Base-by-base conservation (phyloP, 352 stramenopile species). In the Globisporangium parvum region DNA sequence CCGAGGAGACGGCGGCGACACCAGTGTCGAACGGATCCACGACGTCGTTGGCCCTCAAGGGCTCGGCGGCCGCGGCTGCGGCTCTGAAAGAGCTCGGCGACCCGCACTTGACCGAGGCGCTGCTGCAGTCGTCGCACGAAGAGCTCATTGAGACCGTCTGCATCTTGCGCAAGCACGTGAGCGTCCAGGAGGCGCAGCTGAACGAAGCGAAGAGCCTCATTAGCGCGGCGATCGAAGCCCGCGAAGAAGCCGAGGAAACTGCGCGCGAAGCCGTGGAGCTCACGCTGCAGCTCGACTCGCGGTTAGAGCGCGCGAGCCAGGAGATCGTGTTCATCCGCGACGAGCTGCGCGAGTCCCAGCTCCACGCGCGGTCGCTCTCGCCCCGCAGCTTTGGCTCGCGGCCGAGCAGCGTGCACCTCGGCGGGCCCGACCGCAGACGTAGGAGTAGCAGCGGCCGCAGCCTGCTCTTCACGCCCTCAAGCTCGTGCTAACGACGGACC, bases 101-200 rank as follows among this genome's bases (percentile, higher is more conserved):
- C 47, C 73, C 75, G 23, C 55, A 85, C 47, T 65, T 91, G 42
- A 70, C 70, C 0, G 75, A 88, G 33, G 71, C 74, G 45, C 53
- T 90, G 40, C 47, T 80, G 33, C 51, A 67, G 3, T 79, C 77
- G 31, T 63, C 75, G 3, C 77, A 71, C 20, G 62, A 68, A 10
- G 83, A 90, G 17, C 71, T 93, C 9, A 73, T 88, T 20, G 79
- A 89, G 49, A 73, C 88, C 46, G 68, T 93, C 21, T 82, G 71
- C 28, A 63, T 87, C 33, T 66, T 93, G 46, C 79, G 77, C n/a
- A 71, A 80, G 50, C 82, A 87, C 58, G 78, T 88, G 56, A 62
- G 57, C 20, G 77, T 85, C 15, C 84, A 94, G 50, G 84, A 92
- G 33, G 60, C 66, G 20, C 84, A 94, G 58, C 71, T 94, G 39